Base-by-base conservation (phyloP, 2,329 filamentous ascomycete genomes). In the Calonectria ilicicola region DNA sequence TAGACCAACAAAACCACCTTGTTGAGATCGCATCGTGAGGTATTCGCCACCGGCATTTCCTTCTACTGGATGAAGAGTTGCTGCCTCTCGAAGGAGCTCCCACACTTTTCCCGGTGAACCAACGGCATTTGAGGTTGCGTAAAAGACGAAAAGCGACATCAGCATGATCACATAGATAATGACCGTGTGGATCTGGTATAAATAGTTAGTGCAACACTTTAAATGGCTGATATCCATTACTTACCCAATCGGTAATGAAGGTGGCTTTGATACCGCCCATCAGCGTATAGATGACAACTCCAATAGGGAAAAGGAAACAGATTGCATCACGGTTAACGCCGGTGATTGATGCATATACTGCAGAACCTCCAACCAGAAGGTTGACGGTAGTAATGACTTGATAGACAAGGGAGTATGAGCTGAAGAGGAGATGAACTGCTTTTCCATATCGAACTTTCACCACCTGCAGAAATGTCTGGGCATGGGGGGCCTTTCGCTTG, bases 241-340 rank as follows among this genome's bases (percentile, higher is more conserved):
- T n/a, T 71, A 67, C 69, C 69, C 69, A 71, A 32, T 71, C 69
- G 14, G 69, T 71, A 23, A 71, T 64, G 9, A 71, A 71, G 2
- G 69, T 71, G 6, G 69, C 69, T 27, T 71, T 71, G 47, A 71
- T 71, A 17, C 69, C 69, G n/a, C 69, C 69, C 69, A 67, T 67
- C 17, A 71, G 32, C 12, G 69, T 67, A 42, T 71, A 71, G 26
- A 71, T 67, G 29, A 71, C 69, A 3, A 72, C 65, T 6, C 70
- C 70, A 1, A 72, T 67, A 1, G 70, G 70, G 19, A 72, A 69
- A 21, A 72, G 65, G 42, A 72, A 72, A 51, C 70, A 72, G 27
- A 69, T 65, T 3, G 70, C 65, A 65, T 72, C 70, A 15, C 70
- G 65, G 49, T 72, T 72, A 19, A 72, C 65, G 4, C 70, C 70